Base-by-base conservation (phyloP, 1,284 basidiomycete species). In the Sanghuangporus weigelae region DNA sequence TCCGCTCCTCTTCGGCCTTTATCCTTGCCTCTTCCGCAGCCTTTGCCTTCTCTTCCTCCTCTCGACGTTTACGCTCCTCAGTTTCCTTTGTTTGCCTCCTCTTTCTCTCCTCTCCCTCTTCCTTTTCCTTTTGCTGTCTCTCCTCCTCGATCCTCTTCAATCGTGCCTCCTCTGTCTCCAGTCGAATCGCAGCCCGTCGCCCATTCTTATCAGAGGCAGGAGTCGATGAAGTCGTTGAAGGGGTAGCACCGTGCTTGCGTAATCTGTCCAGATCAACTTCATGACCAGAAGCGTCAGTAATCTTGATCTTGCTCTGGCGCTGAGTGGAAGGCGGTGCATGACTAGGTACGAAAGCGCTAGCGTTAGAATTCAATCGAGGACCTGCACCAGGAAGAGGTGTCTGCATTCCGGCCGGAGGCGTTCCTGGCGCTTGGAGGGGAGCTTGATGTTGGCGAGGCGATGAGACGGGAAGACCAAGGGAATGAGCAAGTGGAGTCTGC, bases 381-480 rank as follows among this genome's bases (percentile, higher is more conserved):
- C 68, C 61, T 0, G 72, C 77, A 1, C 89, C 89, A 4, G 86
- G 79, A n/a, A 89, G 87, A 0, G 88, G 85, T 0, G 88, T 86
- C 2, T 85, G 80, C 5, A 88, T 70, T 0, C 82, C 66, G 53
- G 83, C 76, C 0, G 85, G 87, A 8, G 88, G 89, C 1, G 89
- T 90, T 39, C 83, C 84, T 26, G 87, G 85, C 2, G 76, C 72
- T 69, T 83, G 84, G 19, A 89, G 74, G 48, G 75, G 77, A 7
- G 82, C 77, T 16, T 84, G 83, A 40, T 77, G 79, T 69, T 81
- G 84, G 66, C 86, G 83, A 23, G 88, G 89, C 10, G 87, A 90
- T 12, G 78, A 75, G n/a, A 76, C 77, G 51, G 78, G 78, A 21
- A 74, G 69, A 39, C 73, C 73, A 51, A 70, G 73, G 21, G 73